Conservation (phyloP, 2,329 filamentous ascomycete genomes). For the Chrysosporium queenslandicum region DNA sequence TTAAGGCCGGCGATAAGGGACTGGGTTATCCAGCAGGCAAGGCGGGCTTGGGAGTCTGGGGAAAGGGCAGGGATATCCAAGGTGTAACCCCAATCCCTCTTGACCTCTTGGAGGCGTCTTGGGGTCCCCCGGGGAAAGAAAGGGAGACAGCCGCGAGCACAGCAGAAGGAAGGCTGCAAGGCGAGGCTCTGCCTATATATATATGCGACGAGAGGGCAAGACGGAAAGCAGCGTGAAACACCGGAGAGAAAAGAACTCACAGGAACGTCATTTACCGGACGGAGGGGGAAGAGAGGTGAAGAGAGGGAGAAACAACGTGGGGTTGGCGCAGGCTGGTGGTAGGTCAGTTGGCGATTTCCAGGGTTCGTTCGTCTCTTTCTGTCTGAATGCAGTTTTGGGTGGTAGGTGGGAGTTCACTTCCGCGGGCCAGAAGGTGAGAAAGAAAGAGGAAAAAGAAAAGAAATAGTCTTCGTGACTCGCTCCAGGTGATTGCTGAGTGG, state of each 20-base stretch:
- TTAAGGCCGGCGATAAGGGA: background rate
- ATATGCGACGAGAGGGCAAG: background rate
- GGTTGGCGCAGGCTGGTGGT: background rate
- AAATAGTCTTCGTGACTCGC: too few relatives aligned
- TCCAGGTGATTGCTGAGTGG: too few relatives aligned
- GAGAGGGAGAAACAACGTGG: background rate
- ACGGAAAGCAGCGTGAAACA: background rate
- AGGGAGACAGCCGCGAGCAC: background rate
- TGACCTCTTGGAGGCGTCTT: background rate
- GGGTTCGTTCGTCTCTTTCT: too few relatives aligned
- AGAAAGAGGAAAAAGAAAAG: too few relatives aligned
- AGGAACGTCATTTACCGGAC: slow-evolving; percentile 8
- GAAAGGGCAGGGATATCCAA: background rate
- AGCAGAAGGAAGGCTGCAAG: background rate
- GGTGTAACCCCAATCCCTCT: slow-evolving; percentile 3
- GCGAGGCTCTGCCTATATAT: background rate
- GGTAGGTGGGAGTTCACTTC: background rate
- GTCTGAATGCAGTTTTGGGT: too few relatives aligned
- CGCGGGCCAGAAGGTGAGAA: background rate
- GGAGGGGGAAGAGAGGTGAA: background rate
- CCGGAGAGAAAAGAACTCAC: slow-evolving; percentile 1
- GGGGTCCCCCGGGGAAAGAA: background rate
- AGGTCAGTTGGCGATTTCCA: too few relatives aligned
- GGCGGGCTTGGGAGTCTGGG: background rate
- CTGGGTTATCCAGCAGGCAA: background rate